Base-by-base conservation (phyloP, 139 green algal species). In the Chlorella vulgaris region DNA sequence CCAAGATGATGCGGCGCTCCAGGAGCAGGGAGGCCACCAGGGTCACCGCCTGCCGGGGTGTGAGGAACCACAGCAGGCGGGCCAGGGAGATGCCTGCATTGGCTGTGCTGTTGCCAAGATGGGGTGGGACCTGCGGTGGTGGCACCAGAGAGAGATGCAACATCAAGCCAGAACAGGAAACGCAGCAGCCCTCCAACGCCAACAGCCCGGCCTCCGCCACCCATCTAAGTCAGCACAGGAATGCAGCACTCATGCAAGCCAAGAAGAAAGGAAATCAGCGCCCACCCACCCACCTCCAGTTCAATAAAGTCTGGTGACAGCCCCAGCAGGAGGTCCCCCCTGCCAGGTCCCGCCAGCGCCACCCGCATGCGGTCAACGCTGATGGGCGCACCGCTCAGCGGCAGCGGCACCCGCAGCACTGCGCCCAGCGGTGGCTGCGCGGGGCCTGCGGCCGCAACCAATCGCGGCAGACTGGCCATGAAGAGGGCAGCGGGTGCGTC, bases 1-100 rank as follows among this genome's bases (percentile, higher is more conserved):
- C 84, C 36, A 96, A 51, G n/a, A 96, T 81, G 38, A 96, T 86
- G 18, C 92, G 90, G 22, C 92, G 86, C 85, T 96, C 92, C 81
- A 96, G 81, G 66, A 96, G 88, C 71, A 96, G 83, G 29, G 82
- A 85, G 18, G 90, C 89, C 1, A 96, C 40, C 15, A 96, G 78
- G 2, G 87, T 93, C 50, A 95, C 80, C 18, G 83, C 89, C 19
- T 74, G 53, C 13, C 81, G 76, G n/a, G 87, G 81, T 7, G 88
- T 85, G 74, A 95, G 83, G 43, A 92, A 83, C 86, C 86, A 96
- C 26, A 96, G 83, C 84, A 96, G 86, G 29, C 88, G 86, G 5
- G 92, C 91, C 47, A 95, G 86, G 0, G 88, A 85, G 10, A 96
- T 78, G 31, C 91, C 92, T 4, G 86, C 87, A 65, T 93, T 94